These are phyloP conservation scores for Mycosarcoma mackinlayi DNA, from an alignment of 1,284 basidiomycete genomes.

Conservation along the genomic window DNA sequence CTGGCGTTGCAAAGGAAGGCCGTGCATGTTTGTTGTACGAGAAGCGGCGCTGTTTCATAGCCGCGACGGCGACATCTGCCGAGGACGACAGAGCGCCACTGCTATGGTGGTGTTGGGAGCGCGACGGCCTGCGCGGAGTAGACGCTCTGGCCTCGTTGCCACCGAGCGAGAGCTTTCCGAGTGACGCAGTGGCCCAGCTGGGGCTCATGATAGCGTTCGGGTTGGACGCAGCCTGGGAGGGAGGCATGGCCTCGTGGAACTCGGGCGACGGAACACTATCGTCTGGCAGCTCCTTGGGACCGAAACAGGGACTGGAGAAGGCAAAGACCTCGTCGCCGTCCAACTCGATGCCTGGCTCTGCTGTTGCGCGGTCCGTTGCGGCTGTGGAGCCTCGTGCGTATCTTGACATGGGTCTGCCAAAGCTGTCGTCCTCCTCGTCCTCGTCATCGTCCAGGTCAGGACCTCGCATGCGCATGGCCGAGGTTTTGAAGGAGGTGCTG, in stretches of 20 bases:
- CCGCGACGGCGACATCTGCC: constrained; percentile 45
- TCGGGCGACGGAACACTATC: constrained; percentile 42
- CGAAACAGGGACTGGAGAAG: constrained; percentile 62
- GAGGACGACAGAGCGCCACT: constrained; percentile 35
- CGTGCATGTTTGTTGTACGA: constrained; percentile 47
- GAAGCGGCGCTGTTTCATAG: constrained; percentile 51
- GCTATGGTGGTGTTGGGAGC: constrained; percentile 37
- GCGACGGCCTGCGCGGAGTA: constrained; percentile 30
- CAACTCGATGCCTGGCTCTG: constrained; percentile 38
- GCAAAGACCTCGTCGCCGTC: constrained; percentile 60
- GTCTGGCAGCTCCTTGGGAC: constrained; percentile 50
- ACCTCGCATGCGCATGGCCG: constrained; percentile 57
- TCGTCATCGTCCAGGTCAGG: constrained; percentile 45
- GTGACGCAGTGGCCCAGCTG: constrained; percentile 52
- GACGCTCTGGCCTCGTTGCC: constrained; percentile 41
- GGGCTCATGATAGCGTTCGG: constrained; percentile 51
- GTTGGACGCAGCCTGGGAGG: constrained; percentile 26
- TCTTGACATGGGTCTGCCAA: constrained; percentile 32
- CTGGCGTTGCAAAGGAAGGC: constrained; percentile 32
- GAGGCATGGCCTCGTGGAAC: constrained; percentile 38
- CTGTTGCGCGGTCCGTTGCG: constrained; percentile 24
- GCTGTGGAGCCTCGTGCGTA: constrained; percentile 23
- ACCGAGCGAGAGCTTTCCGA: constrained; percentile 51
- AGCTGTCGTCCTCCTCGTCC: constrained; percentile 53
- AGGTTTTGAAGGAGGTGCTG: constrained; percentile 60